phyloP scores from a whole-genome alignment of 169 alveolate genomes.

The Babesia ovata region DNA sequence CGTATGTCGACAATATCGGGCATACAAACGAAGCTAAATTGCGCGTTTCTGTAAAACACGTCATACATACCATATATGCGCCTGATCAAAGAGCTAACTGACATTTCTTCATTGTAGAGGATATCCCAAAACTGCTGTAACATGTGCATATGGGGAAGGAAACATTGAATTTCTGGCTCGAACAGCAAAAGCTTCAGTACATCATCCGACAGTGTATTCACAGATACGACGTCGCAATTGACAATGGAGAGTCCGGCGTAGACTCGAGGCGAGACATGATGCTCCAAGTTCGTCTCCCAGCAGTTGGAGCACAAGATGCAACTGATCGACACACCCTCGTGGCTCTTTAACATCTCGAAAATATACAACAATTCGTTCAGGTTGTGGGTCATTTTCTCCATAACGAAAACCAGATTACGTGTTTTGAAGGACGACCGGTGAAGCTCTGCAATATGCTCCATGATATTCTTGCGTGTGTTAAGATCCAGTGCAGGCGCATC shows the following conservation, averaged over 20 bases:
- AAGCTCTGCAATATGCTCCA: slow-evolving; percentile 30
- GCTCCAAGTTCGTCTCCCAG: slow-evolving; percentile 49
- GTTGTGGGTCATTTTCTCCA: slow-evolving; percentile 39
- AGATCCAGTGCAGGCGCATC: not conserved
- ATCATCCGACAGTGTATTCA: slow-evolving; percentile 47
- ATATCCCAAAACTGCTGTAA: slow-evolving; percentile 39
- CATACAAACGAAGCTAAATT: slow-evolving; percentile 34
- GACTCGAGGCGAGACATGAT: slow-evolving; percentile 25
- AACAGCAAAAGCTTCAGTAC: slow-evolving; percentile 32
- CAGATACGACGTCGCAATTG: slow-evolving; percentile 45
- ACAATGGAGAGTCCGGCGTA: slow-evolving; percentile 33
- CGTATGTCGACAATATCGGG: slow-evolving; percentile 24
- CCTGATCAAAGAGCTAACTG: slow-evolving; percentile 26
- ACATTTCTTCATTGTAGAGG: slow-evolving; percentile 46
- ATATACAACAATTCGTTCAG: slow-evolving; percentile 39
- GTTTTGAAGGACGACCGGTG: not conserved
- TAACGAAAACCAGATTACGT: slow-evolving; percentile 11
- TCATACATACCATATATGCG: slow-evolving; percentile 52
- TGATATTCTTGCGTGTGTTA: not conserved
- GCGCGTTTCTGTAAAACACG: slow-evolving; percentile 22
- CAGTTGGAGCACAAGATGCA: slow-evolving; percentile 41
- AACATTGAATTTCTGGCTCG: slow-evolving; percentile 46
- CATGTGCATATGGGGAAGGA: slow-evolving; percentile 43
- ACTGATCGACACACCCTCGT: slow-evolving; percentile 21
- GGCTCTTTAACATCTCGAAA: slow-evolving; percentile 30